Percentiles rank a stretch among this genome's conserved stretches.
Evolutionary conservation across 768 basidiomycete species (phyloP).

Genomic region (Boletales sp.): DNA sequence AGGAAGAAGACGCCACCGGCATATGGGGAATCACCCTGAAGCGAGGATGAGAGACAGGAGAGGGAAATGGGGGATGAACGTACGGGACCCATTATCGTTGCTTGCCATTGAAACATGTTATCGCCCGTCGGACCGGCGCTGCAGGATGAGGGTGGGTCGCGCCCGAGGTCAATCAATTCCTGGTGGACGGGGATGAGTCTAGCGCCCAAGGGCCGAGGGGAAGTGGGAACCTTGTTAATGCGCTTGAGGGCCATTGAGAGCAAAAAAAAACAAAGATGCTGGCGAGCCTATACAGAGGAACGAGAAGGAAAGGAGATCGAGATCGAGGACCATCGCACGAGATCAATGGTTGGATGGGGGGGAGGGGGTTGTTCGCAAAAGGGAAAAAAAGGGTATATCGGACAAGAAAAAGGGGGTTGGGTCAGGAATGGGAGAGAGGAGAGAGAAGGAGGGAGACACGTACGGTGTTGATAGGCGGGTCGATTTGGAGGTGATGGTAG

Average conservation of each 20-base stretch:
- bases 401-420: neutral
- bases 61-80: conserved; percentile 33
- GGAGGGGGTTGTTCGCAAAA: neutral
- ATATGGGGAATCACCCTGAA: conserved; percentile 94
- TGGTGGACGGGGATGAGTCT: no score
- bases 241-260: conserved; percentile 98
- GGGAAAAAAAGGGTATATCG: neutral
- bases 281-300: conserved; percentile 13
- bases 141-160: conserved; percentile 99
- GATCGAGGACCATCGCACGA: conserved; percentile 37
- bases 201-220: no score
- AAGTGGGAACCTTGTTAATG: conserved; percentile 99
- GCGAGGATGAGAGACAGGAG: conserved; percentile 23
- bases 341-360: conserved; percentile 32
- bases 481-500: conserved; percentile 22
- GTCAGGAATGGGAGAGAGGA: neutral
- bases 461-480: conserved; percentile 4
- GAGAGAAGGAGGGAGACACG: conserved; percentile 3
- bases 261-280: conserved; percentile 5
- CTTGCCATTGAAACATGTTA: conserved; percentile 99
- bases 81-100: conserved; percentile 99
- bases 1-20: conserved; percentile 99
- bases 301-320: conserved; percentile 15
- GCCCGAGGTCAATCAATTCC: conserved; percentile 99
- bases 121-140: conserved; percentile 97